Evolutionary conservation across 208 protist genomes (phyloP).

Genomic region (Naegleria gruberi): DNA sequence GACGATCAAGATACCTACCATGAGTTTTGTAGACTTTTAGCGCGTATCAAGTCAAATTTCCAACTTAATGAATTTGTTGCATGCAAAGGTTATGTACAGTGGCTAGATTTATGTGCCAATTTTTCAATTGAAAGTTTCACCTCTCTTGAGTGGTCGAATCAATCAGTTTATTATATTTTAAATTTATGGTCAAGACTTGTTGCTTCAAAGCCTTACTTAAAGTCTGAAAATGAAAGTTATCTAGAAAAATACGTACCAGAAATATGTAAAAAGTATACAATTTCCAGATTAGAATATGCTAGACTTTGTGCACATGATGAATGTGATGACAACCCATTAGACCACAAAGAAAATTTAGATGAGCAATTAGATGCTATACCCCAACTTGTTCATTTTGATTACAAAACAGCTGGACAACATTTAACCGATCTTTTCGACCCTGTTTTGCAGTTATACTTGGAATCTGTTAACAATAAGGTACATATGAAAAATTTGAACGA

Average conservation of each 20-base stretch:
- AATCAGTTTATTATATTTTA: constrained; percentile 47
- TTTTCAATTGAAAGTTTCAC: constrained; percentile 50
- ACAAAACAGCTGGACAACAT: constrained; percentile 29
- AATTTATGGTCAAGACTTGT: constrained; percentile 49
- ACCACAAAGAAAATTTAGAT: constrained; percentile 32
- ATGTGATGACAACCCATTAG: constrained; percentile 23
- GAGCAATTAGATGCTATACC: constrained; percentile 33
- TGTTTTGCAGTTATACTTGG: neutral
- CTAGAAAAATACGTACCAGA: constrained; percentile 42
- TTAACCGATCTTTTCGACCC: constrained; percentile 19
- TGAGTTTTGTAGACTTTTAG: constrained; percentile 51
- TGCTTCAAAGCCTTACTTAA: constrained; percentile 44
- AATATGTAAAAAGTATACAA: constrained; percentile 39
- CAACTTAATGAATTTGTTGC: constrained; percentile 47
- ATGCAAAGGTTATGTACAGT: constrained; percentile 42
- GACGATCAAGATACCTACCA: constrained; percentile 53
- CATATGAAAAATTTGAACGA: neutral
- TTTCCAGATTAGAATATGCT: constrained; percentile 32
- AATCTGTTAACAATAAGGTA: neutral
- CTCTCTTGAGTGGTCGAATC: constrained; percentile 28
- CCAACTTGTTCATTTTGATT: constrained; percentile 24
- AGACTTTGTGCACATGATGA: neutral
- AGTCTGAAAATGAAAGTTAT: constrained; percentile 29
- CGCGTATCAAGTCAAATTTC: constrained; percentile 56
- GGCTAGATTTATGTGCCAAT: constrained; percentile 43